Base-by-base conservation (phyloP, 352 stramenopile species). In the Pythium coloratum region DNA sequence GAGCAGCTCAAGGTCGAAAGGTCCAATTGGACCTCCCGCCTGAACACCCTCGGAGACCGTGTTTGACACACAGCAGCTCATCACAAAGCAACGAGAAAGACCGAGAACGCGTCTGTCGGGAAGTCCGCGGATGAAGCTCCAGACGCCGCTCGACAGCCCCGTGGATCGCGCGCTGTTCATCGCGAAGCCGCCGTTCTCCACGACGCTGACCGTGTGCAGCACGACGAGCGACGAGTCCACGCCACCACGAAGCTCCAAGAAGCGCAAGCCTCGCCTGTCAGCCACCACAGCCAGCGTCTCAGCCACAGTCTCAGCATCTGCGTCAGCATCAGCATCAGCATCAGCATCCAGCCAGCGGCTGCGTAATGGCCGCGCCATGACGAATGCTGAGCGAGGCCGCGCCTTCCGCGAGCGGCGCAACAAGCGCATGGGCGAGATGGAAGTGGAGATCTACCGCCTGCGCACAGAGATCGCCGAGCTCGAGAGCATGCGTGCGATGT, bases 371-470 rank as follows among this genome's bases (percentile, higher is more conserved):
- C 56, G 64, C 32, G 64, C 57, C 40, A 69, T 46, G 54, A 69
- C 62, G 44, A 73, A 73, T 59, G 59, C 56, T 34, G 67, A 73
- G 67, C 67, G 67, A n/a, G 67, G 67, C 30, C 56, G 64, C 32
- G 60, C 57, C n/a, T 73, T 73, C 46, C 67, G 67, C 36, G 67
- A 61, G 53, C 62, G 64, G 14, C 60, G 61, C 33, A 44, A 32
- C 44, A 64, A 65, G 20, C 51, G 68, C 64, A 59, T 56, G 33
- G 64, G 58, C 58, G 64, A 66, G 36, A 59, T 65, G 40, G 64
- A 70, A 36, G 56, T 70, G 47, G 64, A 47, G 8, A 70, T 70
- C 56, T 70, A 70, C 64, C 56, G 56, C 2, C 50, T 70, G 24
- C 64, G 64, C 28, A 40, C 64, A 8, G 42, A 70, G 28, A 64